A percentile compares a stretch with the other conserved stretches of the same genome.
phyloP scores from a whole-genome alignment of 2,329 filamentous ascomycete species.

The Microascus cirrosus region DNA sequence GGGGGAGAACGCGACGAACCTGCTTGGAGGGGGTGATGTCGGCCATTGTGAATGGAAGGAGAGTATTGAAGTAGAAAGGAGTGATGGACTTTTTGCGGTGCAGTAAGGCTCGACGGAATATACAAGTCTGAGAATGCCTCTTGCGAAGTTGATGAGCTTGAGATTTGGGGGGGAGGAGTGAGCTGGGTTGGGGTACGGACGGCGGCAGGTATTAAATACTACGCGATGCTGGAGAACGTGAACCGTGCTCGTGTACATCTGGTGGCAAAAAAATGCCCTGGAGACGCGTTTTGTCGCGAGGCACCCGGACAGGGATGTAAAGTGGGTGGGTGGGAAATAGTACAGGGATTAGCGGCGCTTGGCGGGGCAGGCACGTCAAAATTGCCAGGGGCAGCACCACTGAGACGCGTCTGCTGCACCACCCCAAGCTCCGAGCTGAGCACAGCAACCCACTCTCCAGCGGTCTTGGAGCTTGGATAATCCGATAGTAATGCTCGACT shows the following conservation, averaged over 20 bases:
- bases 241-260: background rate
- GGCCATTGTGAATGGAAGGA: slow-evolving; percentile 51
- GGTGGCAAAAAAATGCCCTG: slow-evolving; percentile 1
- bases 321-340: background rate
- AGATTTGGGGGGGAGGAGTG: background rate
- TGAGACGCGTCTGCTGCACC: background rate
- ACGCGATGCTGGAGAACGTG: background rate
- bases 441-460: background rate
- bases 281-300: slow-evolving; percentile 2
- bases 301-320: background rate
- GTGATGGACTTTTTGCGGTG: background rate
- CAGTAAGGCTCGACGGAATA: background rate
- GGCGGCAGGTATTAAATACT: slow-evolving; percentile 2
- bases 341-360: background rate
- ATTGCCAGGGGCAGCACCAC: background rate
- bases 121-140: background rate
- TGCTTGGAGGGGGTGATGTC: slow-evolving; percentile 53
- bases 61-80: background rate
- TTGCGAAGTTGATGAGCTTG: slow-evolving; percentile 1
- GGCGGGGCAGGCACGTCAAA: background rate
- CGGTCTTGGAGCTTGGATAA: background rate
- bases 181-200: background rate
- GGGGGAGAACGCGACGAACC: slow-evolving; percentile 28
- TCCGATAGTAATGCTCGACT: background rate
- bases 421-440: background rate